Evolutionary conservation across 2,329 filamentous ascomycete genomes (phyloP).

Genomic region (Ophiostoma populinum): DNA sequence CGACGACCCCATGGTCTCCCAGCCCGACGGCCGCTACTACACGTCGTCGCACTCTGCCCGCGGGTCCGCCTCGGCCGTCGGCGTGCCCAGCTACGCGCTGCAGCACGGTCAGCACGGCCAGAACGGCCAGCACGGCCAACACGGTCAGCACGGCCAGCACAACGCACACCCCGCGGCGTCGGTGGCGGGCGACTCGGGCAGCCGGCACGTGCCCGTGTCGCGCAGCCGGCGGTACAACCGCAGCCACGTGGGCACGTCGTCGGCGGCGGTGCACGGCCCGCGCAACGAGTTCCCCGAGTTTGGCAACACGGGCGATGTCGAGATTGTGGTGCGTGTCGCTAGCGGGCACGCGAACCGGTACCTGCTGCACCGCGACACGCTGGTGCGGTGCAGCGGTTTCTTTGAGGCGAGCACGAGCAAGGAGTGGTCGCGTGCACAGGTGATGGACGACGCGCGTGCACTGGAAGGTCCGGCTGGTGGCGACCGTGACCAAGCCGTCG

Average conservation of each 20-base stretch:
- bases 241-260: conserved; percentile 56
- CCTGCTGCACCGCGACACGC: conserved; percentile 69
- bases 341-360: conserved; percentile 65
- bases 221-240: conserved; percentile 44
- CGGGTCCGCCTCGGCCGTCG: conserved; percentile 18
- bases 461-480: no score
- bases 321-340: conserved; percentile 56
- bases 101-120: no score
- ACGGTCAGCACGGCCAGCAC: conserved; percentile 4
- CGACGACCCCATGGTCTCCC: conserved; percentile 21
- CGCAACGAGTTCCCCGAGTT: conserved; percentile 92
- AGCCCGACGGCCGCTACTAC: conserved; percentile 15
- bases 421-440: conserved; percentile 47
- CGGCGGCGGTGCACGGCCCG: conserved; percentile 30
- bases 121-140: no score
- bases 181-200: conserved; percentile 2
- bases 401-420: conserved; percentile 75
- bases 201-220: conserved; percentile 5
- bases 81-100: conserved; percentile 6
- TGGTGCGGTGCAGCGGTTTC: conserved; percentile 83
- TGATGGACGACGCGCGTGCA: neutral
- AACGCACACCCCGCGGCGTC: conserved; percentile 9
- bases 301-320: conserved; percentile 77
- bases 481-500: no score
- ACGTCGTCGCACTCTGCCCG: conserved; percentile 18